Evolutionary conservation across 2,329 filamentous ascomycete species (phyloP).

Genomic region (Cercospora sp.): DNA sequence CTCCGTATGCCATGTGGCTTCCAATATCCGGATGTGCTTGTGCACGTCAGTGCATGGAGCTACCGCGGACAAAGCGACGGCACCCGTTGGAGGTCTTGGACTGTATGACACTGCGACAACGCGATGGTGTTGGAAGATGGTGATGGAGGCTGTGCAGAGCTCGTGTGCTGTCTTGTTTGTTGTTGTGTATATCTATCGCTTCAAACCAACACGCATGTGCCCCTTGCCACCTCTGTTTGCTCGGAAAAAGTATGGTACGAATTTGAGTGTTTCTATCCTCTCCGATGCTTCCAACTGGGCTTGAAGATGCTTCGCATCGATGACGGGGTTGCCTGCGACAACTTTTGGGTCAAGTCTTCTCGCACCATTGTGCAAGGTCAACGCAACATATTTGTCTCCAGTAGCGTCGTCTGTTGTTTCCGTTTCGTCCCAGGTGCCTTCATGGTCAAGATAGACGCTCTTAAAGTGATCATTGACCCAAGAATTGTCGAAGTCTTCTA

Average conservation of each 20-base stretch:
- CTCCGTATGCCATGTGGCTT: background rate
- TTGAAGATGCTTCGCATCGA: constrained; percentile 3
- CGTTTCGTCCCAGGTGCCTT: constrained; percentile 23
- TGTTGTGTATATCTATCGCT: background rate
- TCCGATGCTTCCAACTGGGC: background rate
- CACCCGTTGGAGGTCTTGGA: background rate
- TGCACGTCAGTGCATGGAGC: background rate
- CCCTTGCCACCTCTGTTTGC: constrained; percentile 58
- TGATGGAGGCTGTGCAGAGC: background rate
- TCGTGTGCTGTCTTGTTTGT: background rate
- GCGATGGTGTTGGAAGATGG: background rate
- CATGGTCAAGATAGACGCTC: constrained; percentile 17
- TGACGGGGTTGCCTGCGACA: background rate
- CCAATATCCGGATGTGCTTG: background rate
- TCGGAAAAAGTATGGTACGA: constrained; percentile 58
- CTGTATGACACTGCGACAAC: background rate
- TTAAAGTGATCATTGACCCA: constrained; percentile 61
- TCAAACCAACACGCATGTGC: constrained; percentile 53
- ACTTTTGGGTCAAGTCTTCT: background rate
- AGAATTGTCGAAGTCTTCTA: constrained; percentile 60
- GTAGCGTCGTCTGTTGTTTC: constrained; percentile 27
- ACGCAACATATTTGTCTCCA: constrained; percentile 36
- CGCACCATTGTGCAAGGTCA: constrained; percentile 33
- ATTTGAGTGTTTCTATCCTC: constrained; percentile 43
- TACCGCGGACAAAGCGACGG: background rate